phyloP scores from a whole-genome alignment of 768 basidiomycete species.

The Boletus insuetus region DNA sequence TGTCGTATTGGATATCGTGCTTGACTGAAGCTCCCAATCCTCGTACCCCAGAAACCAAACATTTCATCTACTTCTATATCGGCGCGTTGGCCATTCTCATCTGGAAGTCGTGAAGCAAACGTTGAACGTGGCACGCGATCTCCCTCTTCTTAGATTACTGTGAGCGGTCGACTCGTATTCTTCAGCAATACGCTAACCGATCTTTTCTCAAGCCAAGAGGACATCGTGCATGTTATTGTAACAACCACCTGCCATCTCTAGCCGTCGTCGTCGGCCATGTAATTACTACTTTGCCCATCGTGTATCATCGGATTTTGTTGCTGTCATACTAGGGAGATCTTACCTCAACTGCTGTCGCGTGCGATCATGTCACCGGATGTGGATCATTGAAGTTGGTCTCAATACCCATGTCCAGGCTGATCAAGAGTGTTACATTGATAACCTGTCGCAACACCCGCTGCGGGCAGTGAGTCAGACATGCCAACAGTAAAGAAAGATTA shows the following conservation, averaged over 20 bases:
- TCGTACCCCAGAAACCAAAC: slow-evolving; percentile 76
- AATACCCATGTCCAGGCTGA: not conserved
- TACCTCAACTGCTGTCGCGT: not conserved
- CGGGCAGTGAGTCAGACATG: too few species aligned
- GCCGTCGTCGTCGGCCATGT: slow-evolving; percentile 20
- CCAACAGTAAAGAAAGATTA: too few species aligned
- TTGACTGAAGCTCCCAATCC: not conserved
- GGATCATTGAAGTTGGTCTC: not conserved
- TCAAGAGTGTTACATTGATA: slow-evolving; percentile 5
- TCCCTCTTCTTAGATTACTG: slow-evolving; percentile 23
- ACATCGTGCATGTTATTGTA: slow-evolving; percentile 26
- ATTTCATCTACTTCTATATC: slow-evolving; percentile 99
- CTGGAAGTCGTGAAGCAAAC: slow-evolving; percentile 76
- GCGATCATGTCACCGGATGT: not conserved
- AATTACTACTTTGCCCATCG: slow-evolving; percentile 20
- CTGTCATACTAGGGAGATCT: slow-evolving; percentile 1
- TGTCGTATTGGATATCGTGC: not conserved
- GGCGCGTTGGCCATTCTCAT: slow-evolving; percentile 90
- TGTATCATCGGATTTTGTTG: slow-evolving; percentile 17
- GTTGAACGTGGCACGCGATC: not conserved
- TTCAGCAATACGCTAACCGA: not conserved
- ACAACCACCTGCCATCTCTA: slow-evolving; percentile 13
- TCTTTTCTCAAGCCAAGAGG: slow-evolving; percentile 3
- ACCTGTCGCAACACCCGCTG: not conserved
- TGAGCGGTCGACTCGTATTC: slow-evolving; percentile 6